These are phyloP conservation scores for Neurospora sp. DNA, from an alignment of 495 filamentous ascomycete genomes.

Conservation along the genomic window DNA sequence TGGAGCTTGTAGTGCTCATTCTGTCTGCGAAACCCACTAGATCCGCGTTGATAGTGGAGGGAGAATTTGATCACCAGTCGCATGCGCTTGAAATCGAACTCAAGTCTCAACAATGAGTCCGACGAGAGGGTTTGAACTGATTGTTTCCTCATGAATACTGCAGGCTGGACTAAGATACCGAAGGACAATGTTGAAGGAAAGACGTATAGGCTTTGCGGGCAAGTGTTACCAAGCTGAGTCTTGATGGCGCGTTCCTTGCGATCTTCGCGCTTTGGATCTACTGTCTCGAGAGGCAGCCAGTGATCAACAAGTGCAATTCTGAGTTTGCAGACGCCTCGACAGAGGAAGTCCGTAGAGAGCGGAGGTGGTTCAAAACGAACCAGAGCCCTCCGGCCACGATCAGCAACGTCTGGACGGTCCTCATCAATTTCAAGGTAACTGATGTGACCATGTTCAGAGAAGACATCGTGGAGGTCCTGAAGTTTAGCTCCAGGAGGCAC, in stretches of 20 bases:
- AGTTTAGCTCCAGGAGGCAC: slow-evolving; percentile 16
- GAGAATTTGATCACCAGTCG: slow-evolving; percentile 32
- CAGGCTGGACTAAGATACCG: slow-evolving; percentile 38
- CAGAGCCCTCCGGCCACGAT: slow-evolving; percentile 11
- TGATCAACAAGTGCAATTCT: not conserved
- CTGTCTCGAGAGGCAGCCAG: not conserved
- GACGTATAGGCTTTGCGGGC: slow-evolving; percentile 21
- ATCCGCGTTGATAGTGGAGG: not conserved
- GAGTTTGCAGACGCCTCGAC: slow-evolving; percentile 5
- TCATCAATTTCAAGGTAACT: slow-evolving; percentile 26
- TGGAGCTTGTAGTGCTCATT: slow-evolving; percentile 34
- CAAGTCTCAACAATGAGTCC: slow-evolving; percentile 14
- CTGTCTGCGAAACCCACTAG: slow-evolving; percentile 4
- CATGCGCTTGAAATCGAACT: slow-evolving; percentile 33
- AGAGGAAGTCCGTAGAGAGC: slow-evolving; percentile 9
- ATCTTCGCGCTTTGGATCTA: not conserved
- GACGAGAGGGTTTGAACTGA: slow-evolving; percentile 8
- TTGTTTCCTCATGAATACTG: slow-evolving; percentile 41
- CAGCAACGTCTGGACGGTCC: not conserved
- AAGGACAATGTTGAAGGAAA: slow-evolving; percentile 33
- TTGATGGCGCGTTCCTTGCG: slow-evolving; percentile 3
- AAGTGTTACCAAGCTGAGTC: slow-evolving; percentile 18
- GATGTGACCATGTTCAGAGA: slow-evolving; percentile 21
- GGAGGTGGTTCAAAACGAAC: slow-evolving; percentile 32
- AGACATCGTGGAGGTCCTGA: slow-evolving; percentile 15